Base-by-base conservation (phyloP, 2,329 filamentous ascomycete species). In the Thelonectria olida region DNA sequence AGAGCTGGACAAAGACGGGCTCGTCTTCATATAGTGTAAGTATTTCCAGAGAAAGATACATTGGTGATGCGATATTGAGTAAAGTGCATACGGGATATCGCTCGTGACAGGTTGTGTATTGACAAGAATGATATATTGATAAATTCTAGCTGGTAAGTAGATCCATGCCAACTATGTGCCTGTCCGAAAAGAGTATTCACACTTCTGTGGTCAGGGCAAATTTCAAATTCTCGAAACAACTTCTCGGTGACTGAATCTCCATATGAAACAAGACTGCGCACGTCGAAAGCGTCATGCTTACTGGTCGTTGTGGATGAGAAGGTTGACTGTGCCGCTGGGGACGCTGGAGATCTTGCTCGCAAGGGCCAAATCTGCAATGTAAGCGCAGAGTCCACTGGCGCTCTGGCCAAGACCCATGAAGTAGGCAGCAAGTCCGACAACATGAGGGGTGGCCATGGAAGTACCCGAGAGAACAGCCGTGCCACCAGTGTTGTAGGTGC, bases 401-500 rank as follows among this genome's bases (percentile, higher is more conserved):
- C 54, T 62, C 53, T 59, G 27, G 15, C 68, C 67, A n/a, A 84
- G 80, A 27, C 78, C 78, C 58, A 87, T 67, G 44, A 83, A 72
- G 64, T 82, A 82, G 41, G 79, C 79, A 28, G 57, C 79, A 13
- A 82, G 73, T 6, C 80, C 80, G 3, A 76, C 72, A 54, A 82
- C 71, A 52, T 81, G 79, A 13, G 80, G 80, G 13, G 76, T 70
- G 4, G 80, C 76, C 79, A 81, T 81, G 13, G 79, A 82, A 3
- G 81, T 83, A 44, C 80, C 81, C 5, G 80, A 76, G 77, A 85
- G 57, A 74, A 79, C 71, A 20, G 74, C 77, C 51, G 63, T 78
- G 65, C 75, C 71, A 23, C 79, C 78, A 53, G 77, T 80, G 81
- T 81, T 80, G 81, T 81, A 86, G 10, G 85, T 76, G 61, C 80